Percentiles rank a stretch among this genome's conserved stretches.
phyloP scores from a whole-genome alignment of 1,284 basidiomycete genomes.

The Mycena citricolor region DNA sequence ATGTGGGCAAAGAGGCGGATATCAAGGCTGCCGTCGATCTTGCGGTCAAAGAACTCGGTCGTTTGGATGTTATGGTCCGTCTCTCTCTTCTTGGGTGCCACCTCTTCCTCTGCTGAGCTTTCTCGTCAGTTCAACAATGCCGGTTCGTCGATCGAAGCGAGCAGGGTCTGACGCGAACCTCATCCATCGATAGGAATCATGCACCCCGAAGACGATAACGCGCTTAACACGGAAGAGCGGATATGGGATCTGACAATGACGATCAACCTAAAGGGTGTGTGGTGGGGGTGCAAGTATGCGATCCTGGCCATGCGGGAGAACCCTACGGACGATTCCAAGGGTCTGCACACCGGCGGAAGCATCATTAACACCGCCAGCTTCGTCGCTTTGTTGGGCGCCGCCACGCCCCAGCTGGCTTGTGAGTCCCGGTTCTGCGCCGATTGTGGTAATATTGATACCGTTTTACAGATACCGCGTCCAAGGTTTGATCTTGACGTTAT shows the following conservation, averaged over 20 bases:
- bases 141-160: conserved; percentile 40
- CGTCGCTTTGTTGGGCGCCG: conserved; percentile 90
- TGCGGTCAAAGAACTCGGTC: conserved; percentile 82
- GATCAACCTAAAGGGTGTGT: conserved; percentile 97
- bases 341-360: conserved; percentile 82
- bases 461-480: conserved; percentile 76
- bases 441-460: background rate
- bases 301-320: conserved; percentile 95
- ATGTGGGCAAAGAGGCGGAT: conserved; percentile 87
- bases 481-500: conserved; percentile 43
- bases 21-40: conserved; percentile 79
- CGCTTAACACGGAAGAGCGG: conserved; percentile 91
- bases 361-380: conserved; percentile 98
- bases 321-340: conserved; percentile 76
- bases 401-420: conserved; percentile 96
- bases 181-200: conserved; percentile 68
- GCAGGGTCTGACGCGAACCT: conserved; percentile 3
- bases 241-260: conserved; percentile 95
- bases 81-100: conserved; percentile 25
- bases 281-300: conserved; percentile 98
- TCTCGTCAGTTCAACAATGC: conserved; percentile 82
- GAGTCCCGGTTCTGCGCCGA: conserved; percentile 33
- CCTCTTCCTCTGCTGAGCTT: conserved; percentile 27
- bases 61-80: conserved; percentile 87
- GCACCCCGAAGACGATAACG: conserved; percentile 93